These are phyloP conservation scores for Arxiozyma bovina DNA, from an alignment of 1,139 yeast genomes.

Conservation along the genomic window DNA sequence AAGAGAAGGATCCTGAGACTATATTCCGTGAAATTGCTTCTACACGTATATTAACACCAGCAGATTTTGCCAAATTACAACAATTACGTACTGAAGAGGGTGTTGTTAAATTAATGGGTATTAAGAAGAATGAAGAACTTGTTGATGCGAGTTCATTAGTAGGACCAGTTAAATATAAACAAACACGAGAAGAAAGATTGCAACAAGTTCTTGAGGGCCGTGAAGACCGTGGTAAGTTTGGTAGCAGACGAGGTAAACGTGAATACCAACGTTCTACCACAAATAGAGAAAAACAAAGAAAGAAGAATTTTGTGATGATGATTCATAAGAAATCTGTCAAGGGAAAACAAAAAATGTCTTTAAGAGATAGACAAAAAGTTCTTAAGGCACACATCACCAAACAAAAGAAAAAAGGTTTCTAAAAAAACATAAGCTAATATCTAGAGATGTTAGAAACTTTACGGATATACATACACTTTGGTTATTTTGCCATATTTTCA, in stretches of 20 bases:
- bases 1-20: constrained; percentile 31
- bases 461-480: neutral
- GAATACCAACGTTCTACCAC: constrained; percentile 80
- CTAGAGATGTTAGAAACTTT: neutral
- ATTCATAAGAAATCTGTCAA: constrained; percentile 89
- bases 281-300: constrained; percentile 88
- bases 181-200: constrained; percentile 76
- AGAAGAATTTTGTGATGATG: constrained; percentile 99
- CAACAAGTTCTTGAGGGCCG: constrained; percentile 84
- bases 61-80: constrained; percentile 90
- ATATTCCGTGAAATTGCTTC: constrained; percentile 61
- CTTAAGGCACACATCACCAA: constrained; percentile 77
- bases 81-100: constrained; percentile 82
- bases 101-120: constrained; percentile 63
- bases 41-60: constrained; percentile 81
- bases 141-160: constrained; percentile 73
- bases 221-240: constrained; percentile 85
- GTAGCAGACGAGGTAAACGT: constrained; percentile 78
- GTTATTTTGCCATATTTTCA: neutral
- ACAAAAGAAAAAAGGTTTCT: constrained; percentile 74
- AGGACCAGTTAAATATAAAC: constrained; percentile 83
- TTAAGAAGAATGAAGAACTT: constrained; percentile 61
- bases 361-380: constrained; percentile 83
- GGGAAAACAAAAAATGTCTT: constrained; percentile 83
- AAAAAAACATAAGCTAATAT: neutral